Percentiles rank a stretch among this genome's conserved stretches.
Evolutionary conservation across 306 rosid species (phyloP).

Genomic region (Corylus heterophylla): DNA sequence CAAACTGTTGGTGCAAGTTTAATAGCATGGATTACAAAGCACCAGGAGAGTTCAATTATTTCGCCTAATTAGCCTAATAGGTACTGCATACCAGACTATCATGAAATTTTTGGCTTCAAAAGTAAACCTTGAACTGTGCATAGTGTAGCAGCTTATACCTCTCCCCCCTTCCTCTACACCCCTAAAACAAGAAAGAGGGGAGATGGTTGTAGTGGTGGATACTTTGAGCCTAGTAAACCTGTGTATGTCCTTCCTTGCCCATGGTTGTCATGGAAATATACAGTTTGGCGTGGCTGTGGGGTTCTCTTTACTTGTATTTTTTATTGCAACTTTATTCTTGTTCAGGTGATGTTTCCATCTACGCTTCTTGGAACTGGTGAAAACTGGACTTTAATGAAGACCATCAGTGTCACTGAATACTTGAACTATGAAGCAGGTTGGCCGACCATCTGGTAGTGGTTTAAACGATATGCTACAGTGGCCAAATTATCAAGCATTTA

Average conservation of each 20-base stretch:
- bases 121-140: background rate
- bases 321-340: constrained; percentile 14
- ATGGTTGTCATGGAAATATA: background rate
- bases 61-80: background rate
- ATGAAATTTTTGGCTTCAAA: background rate
- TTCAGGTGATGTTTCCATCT: constrained; percentile 97
- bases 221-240: background rate
- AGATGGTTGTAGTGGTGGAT: background rate
- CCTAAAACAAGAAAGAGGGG: background rate
- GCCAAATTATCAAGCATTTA: background rate
- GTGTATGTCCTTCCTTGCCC: background rate
- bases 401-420: constrained; percentile 98
- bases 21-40: background rate
- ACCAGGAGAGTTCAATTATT: background rate
- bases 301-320: constrained; percentile 4
- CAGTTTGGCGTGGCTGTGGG: background rate
- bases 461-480: background rate
- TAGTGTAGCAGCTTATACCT: background rate
- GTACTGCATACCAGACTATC: background rate
- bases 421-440: constrained; percentile 90
- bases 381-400: constrained; percentile 94
- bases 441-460: constrained; percentile 15
- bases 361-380: constrained; percentile 89
- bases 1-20: background rate
- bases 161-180: background rate